Conservation (phyloP, 495 filamentous ascomycete species). For the Chaetomium tenue region DNA sequence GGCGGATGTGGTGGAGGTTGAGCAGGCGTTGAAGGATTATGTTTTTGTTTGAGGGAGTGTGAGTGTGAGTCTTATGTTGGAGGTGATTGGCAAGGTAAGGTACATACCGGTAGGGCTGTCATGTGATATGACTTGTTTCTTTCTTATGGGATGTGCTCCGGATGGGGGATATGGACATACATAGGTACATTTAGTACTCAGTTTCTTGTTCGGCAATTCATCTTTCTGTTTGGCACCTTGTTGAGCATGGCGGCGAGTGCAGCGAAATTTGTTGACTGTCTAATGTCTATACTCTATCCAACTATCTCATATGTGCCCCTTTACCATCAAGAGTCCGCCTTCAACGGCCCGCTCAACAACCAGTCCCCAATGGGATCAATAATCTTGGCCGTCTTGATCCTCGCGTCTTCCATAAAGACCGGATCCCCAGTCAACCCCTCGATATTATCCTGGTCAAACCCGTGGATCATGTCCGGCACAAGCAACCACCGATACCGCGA, state of each 20-base stretch:
- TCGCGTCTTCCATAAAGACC: constrained; percentile 32
- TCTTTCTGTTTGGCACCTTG: too few relatives aligned
- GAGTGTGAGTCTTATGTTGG: too few relatives aligned
- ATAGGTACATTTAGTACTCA: too few relatives aligned
- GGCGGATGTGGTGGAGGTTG: not conserved
- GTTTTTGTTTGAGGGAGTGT: constrained; percentile 28
- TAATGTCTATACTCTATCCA: not conserved
- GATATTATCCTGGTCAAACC: constrained; percentile 36
- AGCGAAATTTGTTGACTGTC: too few relatives aligned
- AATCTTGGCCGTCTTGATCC: constrained; percentile 37
- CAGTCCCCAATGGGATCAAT: constrained; percentile 39
- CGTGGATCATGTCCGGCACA: constrained; percentile 43
- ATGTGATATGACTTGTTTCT: too few relatives aligned
- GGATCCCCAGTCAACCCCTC: constrained; percentile 14
- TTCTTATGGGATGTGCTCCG: too few relatives aligned
- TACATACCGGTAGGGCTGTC: too few relatives aligned
- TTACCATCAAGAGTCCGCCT: not conserved
- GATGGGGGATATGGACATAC: too few relatives aligned
- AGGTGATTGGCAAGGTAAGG: too few relatives aligned
- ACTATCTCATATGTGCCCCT: not conserved
- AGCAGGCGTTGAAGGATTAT: constrained; percentile 27
- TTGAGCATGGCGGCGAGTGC: too few relatives aligned
- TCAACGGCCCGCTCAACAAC: constrained; percentile 28
- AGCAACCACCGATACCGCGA: constrained; percentile 40
- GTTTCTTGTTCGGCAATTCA: too few relatives aligned